phyloP scores from a whole-genome alignment of 2,329 filamentous ascomycete genomes.

The Basipetospora chlamydospora region DNA sequence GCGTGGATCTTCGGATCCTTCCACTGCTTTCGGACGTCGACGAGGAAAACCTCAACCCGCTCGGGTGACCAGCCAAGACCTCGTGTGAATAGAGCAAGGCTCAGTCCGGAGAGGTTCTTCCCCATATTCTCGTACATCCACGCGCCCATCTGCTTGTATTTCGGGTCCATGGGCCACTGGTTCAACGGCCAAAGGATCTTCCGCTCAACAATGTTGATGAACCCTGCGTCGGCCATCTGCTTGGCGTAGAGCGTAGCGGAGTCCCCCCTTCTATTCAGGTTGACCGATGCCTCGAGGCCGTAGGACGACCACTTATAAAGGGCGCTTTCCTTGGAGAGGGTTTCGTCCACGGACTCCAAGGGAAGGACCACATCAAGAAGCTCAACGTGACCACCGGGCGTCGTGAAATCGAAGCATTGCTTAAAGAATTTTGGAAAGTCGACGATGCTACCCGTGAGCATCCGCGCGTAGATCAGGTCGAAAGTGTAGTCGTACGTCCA shows the following conservation, averaged over 20 bases:
- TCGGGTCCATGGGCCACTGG: slow-evolving; percentile 33
- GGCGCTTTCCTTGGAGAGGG: slow-evolving; percentile 22
- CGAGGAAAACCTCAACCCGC: slow-evolving; percentile 15
- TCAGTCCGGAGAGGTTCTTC: slow-evolving; percentile 15
- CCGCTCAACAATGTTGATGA: slow-evolving; percentile 37
- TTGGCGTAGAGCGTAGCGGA: slow-evolving; percentile 19
- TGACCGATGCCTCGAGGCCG: slow-evolving; percentile 22
- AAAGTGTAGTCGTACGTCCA: slow-evolving; percentile 25
- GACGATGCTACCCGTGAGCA: slow-evolving; percentile 15
- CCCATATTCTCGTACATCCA: slow-evolving; percentile 12
- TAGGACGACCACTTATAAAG: slow-evolving; percentile 25
- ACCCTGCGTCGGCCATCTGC: slow-evolving; percentile 32
- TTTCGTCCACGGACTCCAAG: slow-evolving; percentile 29
- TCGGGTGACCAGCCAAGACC: slow-evolving; percentile 16
- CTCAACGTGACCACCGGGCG: slow-evolving; percentile 40
- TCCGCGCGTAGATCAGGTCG: slow-evolving; percentile 24
- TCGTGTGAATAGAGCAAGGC: slow-evolving; percentile 18
- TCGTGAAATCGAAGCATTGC: slow-evolving; percentile 19
- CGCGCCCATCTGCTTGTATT: slow-evolving; percentile 25
- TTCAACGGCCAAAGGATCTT: slow-evolving; percentile 40
- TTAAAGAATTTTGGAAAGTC: slow-evolving; percentile 19
- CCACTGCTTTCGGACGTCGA: slow-evolving; percentile 15
- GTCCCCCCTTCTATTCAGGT: slow-evolving; percentile 22
- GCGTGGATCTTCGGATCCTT: slow-evolving; percentile 15
- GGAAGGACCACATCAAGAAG: slow-evolving; percentile 29